Conservation (phyloP, 2,329 filamentous ascomycete species). For the Sodiomyces alkalinus region DNA sequence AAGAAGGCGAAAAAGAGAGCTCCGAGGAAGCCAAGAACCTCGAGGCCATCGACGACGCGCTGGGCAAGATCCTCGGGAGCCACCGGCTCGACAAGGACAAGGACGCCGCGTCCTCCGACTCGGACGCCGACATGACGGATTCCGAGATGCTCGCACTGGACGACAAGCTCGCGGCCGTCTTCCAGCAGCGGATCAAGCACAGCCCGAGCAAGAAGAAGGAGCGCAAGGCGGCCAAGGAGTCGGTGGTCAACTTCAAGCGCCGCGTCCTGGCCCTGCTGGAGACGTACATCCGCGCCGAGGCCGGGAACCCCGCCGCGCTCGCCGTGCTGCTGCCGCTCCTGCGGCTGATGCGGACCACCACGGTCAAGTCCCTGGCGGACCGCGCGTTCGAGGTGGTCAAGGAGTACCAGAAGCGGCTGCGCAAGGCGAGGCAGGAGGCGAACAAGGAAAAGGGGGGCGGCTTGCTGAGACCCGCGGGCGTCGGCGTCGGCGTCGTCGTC, state of each 20-base stretch:
- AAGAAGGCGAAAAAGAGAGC: constrained; percentile 23
- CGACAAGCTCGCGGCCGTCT: constrained; percentile 67
- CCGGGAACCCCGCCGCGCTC: constrained; percentile 50
- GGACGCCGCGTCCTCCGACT: constrained; percentile 39
- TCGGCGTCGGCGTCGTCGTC: constrained; percentile 23
- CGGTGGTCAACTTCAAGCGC: constrained; percentile 87
- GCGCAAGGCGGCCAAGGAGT: constrained; percentile 75
- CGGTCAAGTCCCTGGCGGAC: constrained; percentile 57
- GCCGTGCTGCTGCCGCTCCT: constrained; percentile 62
- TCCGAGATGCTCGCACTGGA: constrained; percentile 90
- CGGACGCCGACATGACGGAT: constrained; percentile 79
- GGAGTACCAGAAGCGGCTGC: constrained; percentile 53
- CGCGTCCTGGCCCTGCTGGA: constrained; percentile 77
- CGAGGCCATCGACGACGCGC: constrained; percentile 51
- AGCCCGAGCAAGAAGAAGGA: constrained; percentile 61
- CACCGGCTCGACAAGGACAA: constrained; percentile 46
- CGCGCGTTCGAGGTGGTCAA: constrained; percentile 61
- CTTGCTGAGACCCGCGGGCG: constrained; percentile 27
- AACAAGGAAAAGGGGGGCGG: constrained; percentile 19
- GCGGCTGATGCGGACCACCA: constrained; percentile 61
- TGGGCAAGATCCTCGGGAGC: constrained; percentile 65
- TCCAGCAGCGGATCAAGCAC: constrained; percentile 56
- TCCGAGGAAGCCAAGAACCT: constrained; percentile 26
- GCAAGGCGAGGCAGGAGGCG: constrained; percentile 31
- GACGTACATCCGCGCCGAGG: constrained; percentile 71